These are phyloP conservation scores for Solanum etuberosum DNA, from an alignment of 257 asterid species.

Conservation along the genomic window DNA sequence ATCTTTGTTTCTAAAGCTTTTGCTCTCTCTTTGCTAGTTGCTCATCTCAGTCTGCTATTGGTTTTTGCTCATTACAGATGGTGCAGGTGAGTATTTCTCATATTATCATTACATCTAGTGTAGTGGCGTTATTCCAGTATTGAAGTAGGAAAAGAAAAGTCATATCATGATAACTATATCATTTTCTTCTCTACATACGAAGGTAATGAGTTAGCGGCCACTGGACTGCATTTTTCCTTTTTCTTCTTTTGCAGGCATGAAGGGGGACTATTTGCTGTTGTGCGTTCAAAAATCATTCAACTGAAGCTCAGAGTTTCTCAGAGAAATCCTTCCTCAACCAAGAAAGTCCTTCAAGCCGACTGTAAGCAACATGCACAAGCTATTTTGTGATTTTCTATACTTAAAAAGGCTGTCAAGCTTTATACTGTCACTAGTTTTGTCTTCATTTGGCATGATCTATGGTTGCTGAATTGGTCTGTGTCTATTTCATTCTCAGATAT, in stretches of 20 bases:
- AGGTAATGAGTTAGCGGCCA: not conserved
- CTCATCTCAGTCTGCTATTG: conserved; percentile 30
- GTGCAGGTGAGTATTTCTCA: conserved; percentile 28
- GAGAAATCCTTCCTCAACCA: conserved; percentile 9
- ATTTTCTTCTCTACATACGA: not conserved
- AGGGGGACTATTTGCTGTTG: conserved; percentile 54
- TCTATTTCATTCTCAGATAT: conserved; percentile 42
- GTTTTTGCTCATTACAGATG: conserved; percentile 42
- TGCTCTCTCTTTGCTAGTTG: conserved; percentile 25
- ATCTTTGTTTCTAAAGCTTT: conserved; percentile 31
- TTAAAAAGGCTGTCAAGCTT: not conserved
- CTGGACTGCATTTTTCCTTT: not conserved
- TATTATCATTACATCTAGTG: not conserved
- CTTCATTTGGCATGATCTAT: not conserved
- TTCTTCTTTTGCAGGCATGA: conserved; percentile 52
- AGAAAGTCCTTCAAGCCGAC: conserved; percentile 43
- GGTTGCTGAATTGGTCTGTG: not conserved
- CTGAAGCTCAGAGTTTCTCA: conserved; percentile 26
- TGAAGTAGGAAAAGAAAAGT: not conserved
- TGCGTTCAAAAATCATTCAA: conserved; percentile 32
- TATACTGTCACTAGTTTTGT: not conserved
- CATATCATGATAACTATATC: not conserved
- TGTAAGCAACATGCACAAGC: conserved; percentile 32
- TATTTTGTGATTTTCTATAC: not conserved
- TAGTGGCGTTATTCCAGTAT: not conserved